Evolutionary conservation across 352 stramenopile species (phyloP).

Genomic region (Aphanomyces stellatus): DNA sequence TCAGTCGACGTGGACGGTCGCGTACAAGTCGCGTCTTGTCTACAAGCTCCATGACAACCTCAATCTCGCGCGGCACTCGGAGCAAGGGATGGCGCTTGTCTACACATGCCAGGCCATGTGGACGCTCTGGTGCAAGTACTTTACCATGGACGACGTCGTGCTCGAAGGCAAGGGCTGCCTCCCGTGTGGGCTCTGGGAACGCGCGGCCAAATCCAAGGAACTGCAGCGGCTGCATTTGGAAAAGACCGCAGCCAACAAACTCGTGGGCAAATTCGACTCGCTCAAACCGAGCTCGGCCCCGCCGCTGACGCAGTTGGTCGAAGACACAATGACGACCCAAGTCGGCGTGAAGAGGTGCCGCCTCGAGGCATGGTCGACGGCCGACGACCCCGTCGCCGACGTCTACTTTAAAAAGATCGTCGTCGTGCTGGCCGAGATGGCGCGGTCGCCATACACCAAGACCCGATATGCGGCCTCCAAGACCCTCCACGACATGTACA

Average conservation of each 20-base stretch:
- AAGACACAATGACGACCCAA: neutral
- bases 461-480: neutral
- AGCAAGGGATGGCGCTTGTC: neutral
- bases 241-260: neutral
- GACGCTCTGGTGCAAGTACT: slow-evolving; percentile 9
- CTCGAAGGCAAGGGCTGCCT: neutral
- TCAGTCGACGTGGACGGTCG: neutral
- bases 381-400: neutral
- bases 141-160: neutral
- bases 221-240: neutral
- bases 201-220: neutral
- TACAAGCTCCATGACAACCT: neutral
- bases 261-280: neutral
- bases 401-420: neutral
- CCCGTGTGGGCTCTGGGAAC: slow-evolving; percentile 1
- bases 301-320: neutral
- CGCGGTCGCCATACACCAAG: neutral
- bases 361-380: neutral
- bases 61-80: neutral
- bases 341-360: too few species aligned
- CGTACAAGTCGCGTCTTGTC: neutral
- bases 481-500: slow-evolving; percentile 14
- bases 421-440: neutral
- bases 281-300: neutral
- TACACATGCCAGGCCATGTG: slow-evolving; percentile 17